Percentiles rank a stretch among this genome's conserved stretches.
phyloP scores from a whole-genome alignment of 306 rosid species.

The Cercis canadensis region DNA sequence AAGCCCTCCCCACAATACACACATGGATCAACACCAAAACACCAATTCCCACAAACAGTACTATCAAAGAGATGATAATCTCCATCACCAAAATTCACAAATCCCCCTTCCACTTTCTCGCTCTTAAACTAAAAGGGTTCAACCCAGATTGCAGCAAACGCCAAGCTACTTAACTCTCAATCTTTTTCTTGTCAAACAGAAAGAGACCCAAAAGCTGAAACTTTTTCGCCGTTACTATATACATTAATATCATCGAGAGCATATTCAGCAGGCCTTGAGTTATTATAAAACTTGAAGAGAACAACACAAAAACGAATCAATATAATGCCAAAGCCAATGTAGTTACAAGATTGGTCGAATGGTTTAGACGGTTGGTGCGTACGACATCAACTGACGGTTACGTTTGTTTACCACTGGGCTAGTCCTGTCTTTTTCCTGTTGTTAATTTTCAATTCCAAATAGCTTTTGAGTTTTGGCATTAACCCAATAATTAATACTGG shows the following conservation, averaged over 20 bases:
- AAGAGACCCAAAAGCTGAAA: constrained; percentile 21
- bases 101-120: neutral
- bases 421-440: neutral
- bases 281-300: neutral
- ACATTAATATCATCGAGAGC: neutral
- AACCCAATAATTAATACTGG: neutral
- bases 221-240: neutral
- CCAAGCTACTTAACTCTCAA: constrained; percentile 23
- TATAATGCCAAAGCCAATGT: neutral
- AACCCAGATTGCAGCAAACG: neutral
- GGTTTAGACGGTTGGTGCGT: constrained; percentile 17
- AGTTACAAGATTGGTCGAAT: constrained; percentile 25
- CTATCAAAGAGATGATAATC: constrained; percentile 52
- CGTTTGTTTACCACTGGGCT: neutral
- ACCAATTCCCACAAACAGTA: constrained; percentile 66
- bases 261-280: neutral
- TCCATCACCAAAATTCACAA: constrained; percentile 48
- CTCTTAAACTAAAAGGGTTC: neutral
- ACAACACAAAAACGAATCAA: constrained; percentile 30
- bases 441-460: neutral
- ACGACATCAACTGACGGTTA: neutral
- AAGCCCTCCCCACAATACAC: constrained; percentile 59
- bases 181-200: constrained; percentile 5
- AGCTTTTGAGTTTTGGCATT: neutral
- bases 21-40: constrained; percentile 63